Conservation (phyloP, 1,139 yeast genomes). For the Dujonia santamariae region DNA sequence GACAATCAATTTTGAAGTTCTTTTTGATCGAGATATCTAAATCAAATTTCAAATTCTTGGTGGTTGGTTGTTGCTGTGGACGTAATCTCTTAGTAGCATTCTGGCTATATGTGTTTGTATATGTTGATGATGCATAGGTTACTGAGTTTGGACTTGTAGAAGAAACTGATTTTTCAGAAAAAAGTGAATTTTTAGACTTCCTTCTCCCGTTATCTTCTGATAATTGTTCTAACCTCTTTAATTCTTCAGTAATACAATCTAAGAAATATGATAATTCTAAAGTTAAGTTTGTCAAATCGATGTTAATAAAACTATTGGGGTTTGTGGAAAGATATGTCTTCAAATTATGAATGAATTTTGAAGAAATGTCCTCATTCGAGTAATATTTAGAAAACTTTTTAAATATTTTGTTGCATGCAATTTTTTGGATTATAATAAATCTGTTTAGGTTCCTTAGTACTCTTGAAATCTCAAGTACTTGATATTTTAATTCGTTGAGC, state of each 20-base stretch:
- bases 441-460: slow-evolving; percentile 70
- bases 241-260: slow-evolving; percentile 46
- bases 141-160: slow-evolving; percentile 8
- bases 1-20: slow-evolving; percentile 34
- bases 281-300: slow-evolving; percentile 65
- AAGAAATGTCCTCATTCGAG: slow-evolving; percentile 30
- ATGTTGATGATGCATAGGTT: slow-evolving; percentile 1
- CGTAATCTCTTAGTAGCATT: background rate
- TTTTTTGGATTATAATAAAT: slow-evolving; percentile 74
- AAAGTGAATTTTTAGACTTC: slow-evolving; percentile 14
- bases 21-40: slow-evolving; percentile 30
- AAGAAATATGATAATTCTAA: slow-evolving; percentile 50
- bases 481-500: slow-evolving; percentile 31
- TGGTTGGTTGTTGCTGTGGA: slow-evolving; percentile 3
- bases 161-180: slow-evolving; percentile 5
- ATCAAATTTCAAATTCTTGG: slow-evolving; percentile 27
- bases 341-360: slow-evolving; percentile 36
- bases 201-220: slow-evolving; percentile 8
- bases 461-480: slow-evolving; percentile 47
- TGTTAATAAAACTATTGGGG: slow-evolving; percentile 55
- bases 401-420: slow-evolving; percentile 76
- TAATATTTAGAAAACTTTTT: slow-evolving; percentile 75
- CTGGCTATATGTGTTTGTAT: background rate
- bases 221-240: slow-evolving; percentile 16
- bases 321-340: slow-evolving; percentile 35